Conservation (phyloP, 257 asterid genomes). For the Handroanthus guayacan region DNA sequence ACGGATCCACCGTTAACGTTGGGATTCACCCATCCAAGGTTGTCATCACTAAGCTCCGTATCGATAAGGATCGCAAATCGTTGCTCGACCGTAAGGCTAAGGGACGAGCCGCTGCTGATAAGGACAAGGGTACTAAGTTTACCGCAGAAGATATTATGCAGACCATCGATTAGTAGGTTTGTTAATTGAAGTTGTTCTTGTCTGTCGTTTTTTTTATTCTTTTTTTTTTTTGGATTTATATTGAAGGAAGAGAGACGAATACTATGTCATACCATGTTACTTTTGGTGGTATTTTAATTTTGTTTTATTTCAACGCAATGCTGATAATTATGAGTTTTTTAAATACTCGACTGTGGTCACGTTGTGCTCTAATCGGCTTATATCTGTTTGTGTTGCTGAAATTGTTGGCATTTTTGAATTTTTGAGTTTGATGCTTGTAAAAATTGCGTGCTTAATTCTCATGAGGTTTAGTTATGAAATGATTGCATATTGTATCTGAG, state of each 20-base stretch:
- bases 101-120: conserved; percentile 75
- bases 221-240: conserved; percentile 19
- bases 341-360: background rate
- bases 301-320: conserved; percentile 9
- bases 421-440: background rate
- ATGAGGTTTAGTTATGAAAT: background rate
- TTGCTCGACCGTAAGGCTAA: conserved; percentile 74
- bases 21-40: conserved; percentile 78
- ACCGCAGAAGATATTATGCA: conserved; percentile 77
- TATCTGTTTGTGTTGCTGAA: background rate
- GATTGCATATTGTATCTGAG: no score
- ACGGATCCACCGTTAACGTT: conserved; percentile 76
- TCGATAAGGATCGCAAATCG: conserved; percentile 74
- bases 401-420: background rate
- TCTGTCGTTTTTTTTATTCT: background rate
- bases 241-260: conserved; percentile 13
- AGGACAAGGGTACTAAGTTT: conserved; percentile 76
- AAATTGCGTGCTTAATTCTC: background rate
- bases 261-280: conserved; percentile 19
- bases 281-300: conserved; percentile 14
- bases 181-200: background rate
- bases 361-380: background rate
- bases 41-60: conserved; percentile 65
- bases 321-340: conserved; percentile 17
- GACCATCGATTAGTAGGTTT: conserved; percentile 58